Evolutionary conservation across 371 early-diverging fungal species (phyloP).

Genomic region (Smittium culicis): DNA sequence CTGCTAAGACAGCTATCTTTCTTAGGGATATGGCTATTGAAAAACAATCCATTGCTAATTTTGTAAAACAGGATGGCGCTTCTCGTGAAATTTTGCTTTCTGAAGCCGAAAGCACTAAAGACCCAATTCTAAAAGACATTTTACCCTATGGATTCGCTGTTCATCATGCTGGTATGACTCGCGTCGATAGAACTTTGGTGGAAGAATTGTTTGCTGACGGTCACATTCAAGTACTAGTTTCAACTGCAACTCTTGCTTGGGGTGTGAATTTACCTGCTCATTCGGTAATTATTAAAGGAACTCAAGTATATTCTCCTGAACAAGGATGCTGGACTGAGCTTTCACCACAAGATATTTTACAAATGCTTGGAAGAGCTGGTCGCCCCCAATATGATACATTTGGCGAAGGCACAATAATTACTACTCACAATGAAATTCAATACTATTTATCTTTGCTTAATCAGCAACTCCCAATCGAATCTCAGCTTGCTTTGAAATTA

Average conservation of each 20-base stretch:
- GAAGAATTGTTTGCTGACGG: conserved; percentile 91
- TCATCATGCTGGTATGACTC: conserved; percentile 98
- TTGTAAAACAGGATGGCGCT: conserved; percentile 61
- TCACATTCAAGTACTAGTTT: conserved; percentile 86
- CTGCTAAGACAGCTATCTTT: conserved; percentile 82
- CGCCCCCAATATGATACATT: conserved; percentile 95
- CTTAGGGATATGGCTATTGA: conserved; percentile 83
- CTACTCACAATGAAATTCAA: conserved; percentile 79
- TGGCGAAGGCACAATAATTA: conserved; percentile 97
- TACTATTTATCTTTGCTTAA: conserved; percentile 89
- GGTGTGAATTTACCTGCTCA: conserved; percentile 99
- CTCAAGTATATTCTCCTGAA: conserved; percentile 91
- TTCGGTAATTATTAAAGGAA: conserved; percentile 98
- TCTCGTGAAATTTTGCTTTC: conserved; percentile 68
- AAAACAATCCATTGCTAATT: conserved; percentile 62
- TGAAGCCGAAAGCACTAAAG: conserved; percentile 66
- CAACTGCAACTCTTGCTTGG: conserved; percentile 99
- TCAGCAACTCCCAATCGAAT: conserved; percentile 95
- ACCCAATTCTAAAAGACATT: conserved; percentile 70
- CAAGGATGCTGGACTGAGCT: conserved; percentile 89
- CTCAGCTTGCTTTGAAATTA: conserved; percentile 75
- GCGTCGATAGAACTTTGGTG: conserved; percentile 82
- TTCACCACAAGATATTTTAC: conserved; percentile 89
- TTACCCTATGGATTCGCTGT: conserved; percentile 90
- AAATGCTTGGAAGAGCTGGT: conserved; percentile 99